A percentile compares a stretch with the other conserved stretches of the same genome.
Evolutionary conservation across 202 grass and related monocot species (phyloP).

Genomic region (Panicum hallii): DNA sequence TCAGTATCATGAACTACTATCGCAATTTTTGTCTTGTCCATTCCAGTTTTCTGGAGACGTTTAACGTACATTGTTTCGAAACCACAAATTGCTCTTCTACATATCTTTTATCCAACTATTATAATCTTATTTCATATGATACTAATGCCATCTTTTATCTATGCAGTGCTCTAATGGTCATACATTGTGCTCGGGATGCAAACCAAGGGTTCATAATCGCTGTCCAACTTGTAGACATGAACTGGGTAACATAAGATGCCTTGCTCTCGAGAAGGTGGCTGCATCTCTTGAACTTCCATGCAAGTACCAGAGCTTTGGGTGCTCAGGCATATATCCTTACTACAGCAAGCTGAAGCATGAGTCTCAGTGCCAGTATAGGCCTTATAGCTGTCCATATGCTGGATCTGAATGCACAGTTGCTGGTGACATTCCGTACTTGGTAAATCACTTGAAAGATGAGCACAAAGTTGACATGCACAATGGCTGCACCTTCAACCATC

Average conservation of each 20-base stretch:
- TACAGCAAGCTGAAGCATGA: slow-evolving; percentile 99
- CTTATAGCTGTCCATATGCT: slow-evolving; percentile 94
- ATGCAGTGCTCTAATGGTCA: slow-evolving; percentile 97
- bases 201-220: slow-evolving; percentile 90
- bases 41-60: slow-evolving; percentile 10
- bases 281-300: slow-evolving; percentile 95
- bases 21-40: neutral
- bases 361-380: slow-evolving; percentile 85
- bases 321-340: slow-evolving; percentile 87
- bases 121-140: slow-evolving; percentile 16
- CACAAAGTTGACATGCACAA: slow-evolving; percentile 99
- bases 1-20: slow-evolving; percentile 23
- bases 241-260: slow-evolving; percentile 95
- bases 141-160: slow-evolving; percentile 44
- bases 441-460: slow-evolving; percentile 95
- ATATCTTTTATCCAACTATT: slow-evolving; percentile 1
- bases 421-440: slow-evolving; percentile 89
- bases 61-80: neutral
- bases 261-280: slow-evolving; percentile 97
- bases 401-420: slow-evolving; percentile 93
- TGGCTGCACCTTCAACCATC: slow-evolving; percentile 93
- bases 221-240: slow-evolving; percentile 99
- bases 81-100: neutral
- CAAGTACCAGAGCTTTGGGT: slow-evolving; percentile 92
- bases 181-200: slow-evolving; percentile 94